These are phyloP conservation scores for Tulasnella sp. DNA, from an alignment of 768 basidiomycete species.

Conservation along the genomic window DNA sequence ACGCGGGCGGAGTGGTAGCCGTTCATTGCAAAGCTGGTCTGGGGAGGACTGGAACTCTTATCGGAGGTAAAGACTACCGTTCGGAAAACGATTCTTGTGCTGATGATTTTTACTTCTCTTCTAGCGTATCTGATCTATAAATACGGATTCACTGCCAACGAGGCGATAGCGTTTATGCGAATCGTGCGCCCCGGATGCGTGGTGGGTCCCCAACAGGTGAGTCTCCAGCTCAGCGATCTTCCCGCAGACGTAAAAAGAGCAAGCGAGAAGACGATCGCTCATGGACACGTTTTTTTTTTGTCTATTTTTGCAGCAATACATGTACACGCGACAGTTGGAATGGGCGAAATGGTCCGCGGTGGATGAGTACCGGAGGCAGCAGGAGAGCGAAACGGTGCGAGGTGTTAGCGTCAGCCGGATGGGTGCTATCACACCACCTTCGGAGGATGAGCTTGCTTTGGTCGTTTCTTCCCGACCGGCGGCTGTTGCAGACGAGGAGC, in stretches of 20 bases:
- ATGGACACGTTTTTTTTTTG: not conserved
- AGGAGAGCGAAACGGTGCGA: not conserved
- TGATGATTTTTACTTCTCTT: not conserved
- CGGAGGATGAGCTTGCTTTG: conserved; percentile 10
- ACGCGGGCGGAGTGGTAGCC: conserved; percentile 63
- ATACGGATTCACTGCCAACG: conserved; percentile 90
- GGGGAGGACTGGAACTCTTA: conserved; percentile 90
- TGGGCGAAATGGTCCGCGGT: conserved; percentile 90
- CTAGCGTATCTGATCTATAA: conserved; percentile 95
- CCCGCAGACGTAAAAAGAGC: not conserved
- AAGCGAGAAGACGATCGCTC: not conserved
- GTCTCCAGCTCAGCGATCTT: not conserved
- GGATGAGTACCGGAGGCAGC: conserved; percentile 53
- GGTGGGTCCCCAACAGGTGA: conserved; percentile 70
- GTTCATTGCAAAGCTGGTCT: conserved; percentile 96
- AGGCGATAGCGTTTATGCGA: conserved; percentile 97
- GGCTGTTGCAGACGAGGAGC: not conserved
- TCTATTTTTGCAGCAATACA: conserved; percentile 47
- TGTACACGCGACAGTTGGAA: conserved; percentile 88
- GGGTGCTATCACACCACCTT: conserved; percentile 13
- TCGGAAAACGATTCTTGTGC: not conserved
- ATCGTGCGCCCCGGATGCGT: conserved; percentile 91
- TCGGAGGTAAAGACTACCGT: conserved; percentile 40
- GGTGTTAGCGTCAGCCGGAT: not conserved
- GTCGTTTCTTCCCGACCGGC: not conserved